Conservation (phyloP, 108 stramenopile species). For the Licmophora abbreviata region DNA sequence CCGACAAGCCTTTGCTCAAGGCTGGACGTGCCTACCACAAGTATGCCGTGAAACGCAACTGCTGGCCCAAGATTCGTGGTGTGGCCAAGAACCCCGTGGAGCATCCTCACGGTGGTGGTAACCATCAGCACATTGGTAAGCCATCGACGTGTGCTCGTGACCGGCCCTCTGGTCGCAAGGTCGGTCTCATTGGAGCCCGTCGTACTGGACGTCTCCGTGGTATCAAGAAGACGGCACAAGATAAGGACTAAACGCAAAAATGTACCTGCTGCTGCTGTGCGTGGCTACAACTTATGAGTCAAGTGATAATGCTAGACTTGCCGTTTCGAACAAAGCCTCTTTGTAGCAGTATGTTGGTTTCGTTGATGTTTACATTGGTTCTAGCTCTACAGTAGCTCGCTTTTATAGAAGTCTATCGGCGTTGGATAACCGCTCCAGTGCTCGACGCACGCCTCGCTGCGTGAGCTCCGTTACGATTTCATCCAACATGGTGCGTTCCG, state of each 20-base stretch:
- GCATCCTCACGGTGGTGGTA: constrained; percentile 99
- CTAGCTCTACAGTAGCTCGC: neutral
- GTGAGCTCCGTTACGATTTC: constrained; percentile 26
- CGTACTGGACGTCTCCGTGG: constrained; percentile 99
- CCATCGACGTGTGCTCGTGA: constrained; percentile 87
- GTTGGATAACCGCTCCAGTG: constrained; percentile 17
- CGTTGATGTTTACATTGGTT: neutral
- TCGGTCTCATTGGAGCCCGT: constrained; percentile 97
- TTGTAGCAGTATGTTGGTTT: neutral
- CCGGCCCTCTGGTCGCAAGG: constrained; percentile 96
- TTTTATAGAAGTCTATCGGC: constrained; percentile 12
- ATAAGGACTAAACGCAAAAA: constrained; percentile 70
- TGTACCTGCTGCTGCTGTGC: neutral
- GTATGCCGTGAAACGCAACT: constrained; percentile 99
- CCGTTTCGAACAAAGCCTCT: no score
- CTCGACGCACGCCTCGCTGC: constrained; percentile 22
- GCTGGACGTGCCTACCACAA: constrained; percentile 99
- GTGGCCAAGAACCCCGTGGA: constrained; percentile 99
- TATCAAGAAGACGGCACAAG: constrained; percentile 90
- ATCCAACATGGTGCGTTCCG: constrained; percentile 25
- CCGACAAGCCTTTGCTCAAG: constrained; percentile 99
- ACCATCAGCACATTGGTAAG: constrained; percentile 99
- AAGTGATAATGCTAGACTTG: neutral
- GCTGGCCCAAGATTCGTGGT: constrained; percentile 99
- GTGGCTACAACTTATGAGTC: neutral